A percentile compares a stretch with the other conserved stretches of the same genome.
Conservation (phyloP, 2,329 filamentous ascomycete genomes). For the Zymoseptoria tritici region DNA sequence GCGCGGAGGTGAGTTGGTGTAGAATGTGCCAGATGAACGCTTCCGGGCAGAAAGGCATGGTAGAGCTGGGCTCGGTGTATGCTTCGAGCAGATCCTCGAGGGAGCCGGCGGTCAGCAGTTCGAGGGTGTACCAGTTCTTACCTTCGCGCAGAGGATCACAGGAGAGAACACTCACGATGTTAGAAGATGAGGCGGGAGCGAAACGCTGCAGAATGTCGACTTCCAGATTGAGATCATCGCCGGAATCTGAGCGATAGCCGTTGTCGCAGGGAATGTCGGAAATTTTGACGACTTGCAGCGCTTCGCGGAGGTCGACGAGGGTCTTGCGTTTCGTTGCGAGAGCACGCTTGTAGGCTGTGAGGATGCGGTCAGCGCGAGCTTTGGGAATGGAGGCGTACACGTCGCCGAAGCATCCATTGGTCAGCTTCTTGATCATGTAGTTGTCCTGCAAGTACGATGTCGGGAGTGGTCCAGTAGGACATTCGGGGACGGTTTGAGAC, state of each 20-base stretch:
- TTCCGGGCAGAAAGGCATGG: not conserved
- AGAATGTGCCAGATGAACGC: not conserved
- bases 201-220: not conserved
- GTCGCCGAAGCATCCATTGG: not conserved
- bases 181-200: not conserved
- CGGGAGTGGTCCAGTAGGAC: conserved; percentile 24
- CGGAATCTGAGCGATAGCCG: not conserved
- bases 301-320: not conserved
- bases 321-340: not conserved
- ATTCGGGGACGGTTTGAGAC: conserved; percentile 30
- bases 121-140: not conserved
- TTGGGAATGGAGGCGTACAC: not conserved
- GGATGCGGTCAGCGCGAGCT: not conserved
- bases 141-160: not conserved
- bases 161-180: not conserved
- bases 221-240: not conserved
- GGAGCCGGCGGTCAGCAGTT: not conserved
- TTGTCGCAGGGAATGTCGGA: not conserved
- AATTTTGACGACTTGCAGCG: not conserved
- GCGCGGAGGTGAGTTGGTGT: not conserved
- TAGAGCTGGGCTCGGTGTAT: not conserved
- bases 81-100: not conserved
- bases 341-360: not conserved
- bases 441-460: not conserved
- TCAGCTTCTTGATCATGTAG: not conserved